phyloP scores from a whole-genome alignment of 164 flowering plant species.

The Chimonanthus praecox region DNA sequence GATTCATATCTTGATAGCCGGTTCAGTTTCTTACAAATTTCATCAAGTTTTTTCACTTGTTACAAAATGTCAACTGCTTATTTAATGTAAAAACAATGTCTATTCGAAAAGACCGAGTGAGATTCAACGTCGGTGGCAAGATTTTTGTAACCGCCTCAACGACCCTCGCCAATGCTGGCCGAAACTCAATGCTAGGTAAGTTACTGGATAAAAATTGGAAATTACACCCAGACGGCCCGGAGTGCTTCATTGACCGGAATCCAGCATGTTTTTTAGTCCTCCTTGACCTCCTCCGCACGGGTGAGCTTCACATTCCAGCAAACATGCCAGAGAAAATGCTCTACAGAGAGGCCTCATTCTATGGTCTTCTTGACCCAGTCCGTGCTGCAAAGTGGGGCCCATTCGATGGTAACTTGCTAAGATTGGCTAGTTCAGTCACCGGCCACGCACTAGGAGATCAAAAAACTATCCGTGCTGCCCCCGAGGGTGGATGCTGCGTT shows the following conservation, averaged over 20 bases:
- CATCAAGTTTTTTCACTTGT: neutral
- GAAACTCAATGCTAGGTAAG: conserved; percentile 68
- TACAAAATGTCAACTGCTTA: neutral
- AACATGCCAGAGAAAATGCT: conserved; percentile 52
- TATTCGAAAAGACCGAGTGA: conserved; percentile 37
- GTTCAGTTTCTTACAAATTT: neutral
- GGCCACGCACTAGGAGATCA: conserved; percentile 84
- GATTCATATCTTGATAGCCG: neutral
- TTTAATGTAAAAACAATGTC: conserved; percentile 1
- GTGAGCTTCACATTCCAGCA: conserved; percentile 60
- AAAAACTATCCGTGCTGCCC: conserved; percentile 77
- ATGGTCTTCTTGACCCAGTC: conserved; percentile 71
- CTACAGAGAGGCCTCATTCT: conserved; percentile 62
- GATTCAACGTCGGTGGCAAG: conserved; percentile 79
- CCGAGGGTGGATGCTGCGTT: conserved; percentile 83
- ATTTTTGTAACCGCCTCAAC: conserved; percentile 79
- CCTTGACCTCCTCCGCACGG: conserved; percentile 76
- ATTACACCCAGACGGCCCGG: conserved; percentile 13
- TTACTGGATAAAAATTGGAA: conserved; percentile 77
- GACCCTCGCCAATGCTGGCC: conserved; percentile 75
- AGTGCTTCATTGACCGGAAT: conserved; percentile 71
- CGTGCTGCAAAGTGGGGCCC: conserved; percentile 73
- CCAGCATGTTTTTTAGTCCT: conserved; percentile 76
- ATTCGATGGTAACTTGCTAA: conserved; percentile 70
- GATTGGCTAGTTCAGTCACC: conserved; percentile 32